Evolutionary conservation across 768 basidiomycete genomes (phyloP), one percentile per base, ranked within the genome.

Genomic region (Lyophyllum semitale): DNA sequence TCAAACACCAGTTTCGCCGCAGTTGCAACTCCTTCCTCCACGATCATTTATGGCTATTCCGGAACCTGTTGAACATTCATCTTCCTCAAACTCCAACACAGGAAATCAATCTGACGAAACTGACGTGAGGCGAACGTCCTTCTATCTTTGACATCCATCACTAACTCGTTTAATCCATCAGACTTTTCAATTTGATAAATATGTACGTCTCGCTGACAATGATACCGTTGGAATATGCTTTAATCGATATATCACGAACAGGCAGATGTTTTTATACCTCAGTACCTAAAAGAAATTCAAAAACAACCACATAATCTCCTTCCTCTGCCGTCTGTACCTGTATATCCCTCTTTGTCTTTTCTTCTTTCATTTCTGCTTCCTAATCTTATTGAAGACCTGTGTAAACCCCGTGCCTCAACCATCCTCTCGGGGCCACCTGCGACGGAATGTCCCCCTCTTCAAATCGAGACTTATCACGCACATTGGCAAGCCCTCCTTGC

Each of bases 271-370:
- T 82, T 78, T 63, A 66, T 79, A 54, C 80, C 78, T 38, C 73
- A 77, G 61, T 80, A 77, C 66, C 70, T 82, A 55, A 73, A 72
- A 71, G 75, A 77, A 57, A 76, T 82, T 29, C 79, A 82, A 71
- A 76, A 68, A 55, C 72, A 74, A 66, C 62, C 70, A 42, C 77
- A 81, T 63, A 66, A 65, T 20, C 68, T 82, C 49, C 64, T 70
- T 33, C 71, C 75, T 55, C 68, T 80, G 25, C 73, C 76, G 9
- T 71, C 79, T 52, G 59, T 76, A 61, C 68, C 76, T 59, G 51
- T 73, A 32, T 81, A 79, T 62, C 80, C 79, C 27, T 59, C 73
- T 54, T 40, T 67, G 52, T 60, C 70, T 11, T 82, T 79, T 70
- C 65, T 74, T 59, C 66, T 71, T 59, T 69, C 67, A 41, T 80